Percentiles rank a stretch among this genome's conserved stretches.
Evolutionary conservation across 2,329 filamentous ascomycete species (phyloP).

Genomic region (Botrytis hyacinthi): DNA sequence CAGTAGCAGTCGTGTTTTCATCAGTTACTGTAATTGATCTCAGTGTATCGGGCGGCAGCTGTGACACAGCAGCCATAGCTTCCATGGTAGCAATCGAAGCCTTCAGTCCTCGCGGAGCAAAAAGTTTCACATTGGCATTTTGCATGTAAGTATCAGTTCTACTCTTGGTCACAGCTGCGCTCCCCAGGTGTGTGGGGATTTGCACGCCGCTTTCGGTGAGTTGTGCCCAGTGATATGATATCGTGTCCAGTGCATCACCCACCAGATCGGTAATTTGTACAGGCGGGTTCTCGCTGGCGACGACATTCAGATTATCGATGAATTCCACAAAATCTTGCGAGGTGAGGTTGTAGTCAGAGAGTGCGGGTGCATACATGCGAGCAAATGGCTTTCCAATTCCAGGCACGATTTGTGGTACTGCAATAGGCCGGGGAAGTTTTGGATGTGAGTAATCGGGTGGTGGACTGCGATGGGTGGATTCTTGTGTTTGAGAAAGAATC

Average conservation of each 20-base stretch:
- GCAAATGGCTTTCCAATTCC: background rate
- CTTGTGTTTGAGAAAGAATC: background rate
- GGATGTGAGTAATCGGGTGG: background rate
- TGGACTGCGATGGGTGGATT: background rate
- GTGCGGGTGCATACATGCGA: background rate
- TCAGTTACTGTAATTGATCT: constrained; percentile 25
- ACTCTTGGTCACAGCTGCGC: constrained; percentile 32
- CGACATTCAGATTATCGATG: constrained; percentile 42
- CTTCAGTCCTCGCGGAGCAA: constrained; percentile 38
- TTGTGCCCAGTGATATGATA: constrained; percentile 36
- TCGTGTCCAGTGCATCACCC: constrained; percentile 32
- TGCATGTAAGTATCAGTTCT: constrained; percentile 36
- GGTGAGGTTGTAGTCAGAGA: background rate
- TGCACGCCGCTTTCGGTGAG: constrained; percentile 31
- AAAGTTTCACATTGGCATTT: constrained; percentile 38
- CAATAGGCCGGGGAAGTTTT: background rate
- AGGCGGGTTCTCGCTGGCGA: constrained; percentile 38
- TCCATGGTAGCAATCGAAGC: constrained; percentile 34
- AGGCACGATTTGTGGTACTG: background rate
- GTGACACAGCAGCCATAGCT: constrained; percentile 30
- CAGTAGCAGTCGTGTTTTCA: constrained; percentile 27
- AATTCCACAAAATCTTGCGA: constrained; percentile 28
- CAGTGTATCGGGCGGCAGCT: constrained; percentile 29
- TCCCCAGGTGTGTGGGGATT: constrained; percentile 28
- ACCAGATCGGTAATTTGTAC: constrained; percentile 33